Percentiles rank a stretch among this genome's conserved stretches.
phyloP scores from a whole-genome alignment of 805 yeast genomes.

The Sugiyamaella qingdaonensis region DNA sequence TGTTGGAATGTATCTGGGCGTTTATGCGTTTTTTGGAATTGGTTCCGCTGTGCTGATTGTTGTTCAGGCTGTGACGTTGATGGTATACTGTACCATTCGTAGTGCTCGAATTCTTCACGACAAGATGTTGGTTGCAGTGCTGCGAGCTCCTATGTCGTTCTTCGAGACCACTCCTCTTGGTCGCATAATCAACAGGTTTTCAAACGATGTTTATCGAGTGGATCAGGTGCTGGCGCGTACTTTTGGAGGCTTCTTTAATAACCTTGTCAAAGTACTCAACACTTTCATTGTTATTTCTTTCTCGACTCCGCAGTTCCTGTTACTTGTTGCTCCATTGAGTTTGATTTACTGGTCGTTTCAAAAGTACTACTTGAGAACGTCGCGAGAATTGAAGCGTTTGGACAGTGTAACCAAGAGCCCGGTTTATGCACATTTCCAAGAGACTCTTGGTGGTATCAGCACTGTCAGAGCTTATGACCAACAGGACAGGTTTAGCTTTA shows the following conservation, averaged over 20 bases:
- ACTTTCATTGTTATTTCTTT: slow-evolving; percentile 77
- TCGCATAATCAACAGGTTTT: slow-evolving; percentile 82
- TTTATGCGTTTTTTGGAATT: slow-evolving; percentile 73
- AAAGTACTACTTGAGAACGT: slow-evolving; percentile 59
- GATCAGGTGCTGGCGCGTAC: slow-evolving; percentile 63
- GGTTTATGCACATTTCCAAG: slow-evolving; percentile 78
- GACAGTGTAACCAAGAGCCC: slow-evolving; percentile 71
- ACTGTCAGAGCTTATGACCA: slow-evolving; percentile 77
- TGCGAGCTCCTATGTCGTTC: slow-evolving; percentile 91
- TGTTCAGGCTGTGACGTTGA: slow-evolving; percentile 62
- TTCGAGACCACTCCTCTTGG: slow-evolving; percentile 97
- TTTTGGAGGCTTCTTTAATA: slow-evolving; percentile 38
- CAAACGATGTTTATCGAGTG: slow-evolving; percentile 83
- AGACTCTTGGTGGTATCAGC: slow-evolving; percentile 70
- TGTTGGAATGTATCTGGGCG: slow-evolving; percentile 64
- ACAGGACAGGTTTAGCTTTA: slow-evolving; percentile 53
- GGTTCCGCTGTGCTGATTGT: slow-evolving; percentile 57
- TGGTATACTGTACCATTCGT: slow-evolving; percentile 77
- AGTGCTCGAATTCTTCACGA: slow-evolving; percentile 73
- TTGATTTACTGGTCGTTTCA: slow-evolving; percentile 68
- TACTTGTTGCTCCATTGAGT: slow-evolving; percentile 64
- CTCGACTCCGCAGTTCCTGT: slow-evolving; percentile 84
- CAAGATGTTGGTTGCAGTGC: slow-evolving; percentile 64
- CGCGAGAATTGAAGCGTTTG: slow-evolving; percentile 77
- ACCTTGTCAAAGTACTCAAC: slow-evolving; percentile 42